Evolutionary conservation across 169 alveolate genomes (phyloP), one percentile per base, ranked within the genome.

Genomic region (Plasmodium blacklocki): DNA sequence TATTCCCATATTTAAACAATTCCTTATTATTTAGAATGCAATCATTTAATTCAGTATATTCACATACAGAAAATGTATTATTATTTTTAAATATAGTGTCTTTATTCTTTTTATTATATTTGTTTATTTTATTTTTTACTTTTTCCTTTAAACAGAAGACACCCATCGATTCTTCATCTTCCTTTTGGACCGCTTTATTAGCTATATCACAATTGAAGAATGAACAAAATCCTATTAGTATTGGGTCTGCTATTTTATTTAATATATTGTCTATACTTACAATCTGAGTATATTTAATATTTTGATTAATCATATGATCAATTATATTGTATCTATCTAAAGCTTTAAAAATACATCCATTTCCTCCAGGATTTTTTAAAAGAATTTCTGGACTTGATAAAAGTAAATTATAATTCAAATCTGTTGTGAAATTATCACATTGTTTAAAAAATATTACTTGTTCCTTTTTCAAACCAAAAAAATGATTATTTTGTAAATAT

Each of bases 281-380:
- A 83, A 68, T 60, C 67, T 83, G 91, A 43, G 67, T 12, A 39
- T 83, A 83, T 58, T 83, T 83, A 19, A 83, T 68, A 18, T 83
- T 67, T 56, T 83, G 45, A 32, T 49, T 49, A 7, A 83, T 14
- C 91, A 83, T 83, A 45, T 83, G 85, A 1, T 83, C 64, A 19
- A 83, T 58, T 43, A 83, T 83, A 15, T 47, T 14, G 87, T 93
- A 59, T 23, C 50, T 19, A 32, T 88, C 54, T 23, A 94, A 74
- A 54, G 95, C 92, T 62, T 85, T 78, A 56, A 92, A 94, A 23
- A 94, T 72, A 18, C 67, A 80, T 9, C 96, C 96, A 74, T 94
- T 94, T 3, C 96, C 96, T 49, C 74, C 91, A 70, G 91, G 96
- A 88, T 0, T 45, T 87, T 86, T 45, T 62, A 87, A 29, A 8